phyloP scores from a whole-genome alignment of 129 eudicot genomes.

The Ambrosia artemisiifolia region DNA sequence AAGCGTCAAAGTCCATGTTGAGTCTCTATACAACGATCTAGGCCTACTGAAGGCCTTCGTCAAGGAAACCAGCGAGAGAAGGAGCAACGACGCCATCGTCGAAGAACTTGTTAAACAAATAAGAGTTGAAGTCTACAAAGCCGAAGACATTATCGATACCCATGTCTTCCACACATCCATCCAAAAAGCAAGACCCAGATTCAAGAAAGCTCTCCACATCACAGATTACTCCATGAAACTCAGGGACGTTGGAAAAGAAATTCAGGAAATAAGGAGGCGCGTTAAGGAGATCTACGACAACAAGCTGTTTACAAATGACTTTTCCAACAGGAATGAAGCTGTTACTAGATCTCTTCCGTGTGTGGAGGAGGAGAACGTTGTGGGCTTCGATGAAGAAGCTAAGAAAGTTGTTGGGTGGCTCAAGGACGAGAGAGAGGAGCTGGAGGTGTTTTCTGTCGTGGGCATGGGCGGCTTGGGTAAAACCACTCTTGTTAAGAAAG shows the following conservation, averaged over 20 bases:
- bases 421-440: conserved; percentile 1
- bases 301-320: conserved; percentile 40
- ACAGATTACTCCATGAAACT: conserved; percentile 28
- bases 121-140: conserved; percentile 43
- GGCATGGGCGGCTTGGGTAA: conserved; percentile 5
- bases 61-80: conserved; percentile 49
- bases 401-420: neutral
- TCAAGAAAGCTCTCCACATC: conserved; percentile 18
- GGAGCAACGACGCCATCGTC: conserved; percentile 40
- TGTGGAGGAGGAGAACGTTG: conserved; percentile 10
- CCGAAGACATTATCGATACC: conserved; percentile 51
- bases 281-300: conserved; percentile 48
- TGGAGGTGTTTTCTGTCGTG: conserved; percentile 19
- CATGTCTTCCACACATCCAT: conserved; percentile 34
- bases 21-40: conserved; percentile 42
- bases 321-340: conserved; percentile 25
- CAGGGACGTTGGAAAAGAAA: conserved; percentile 32
- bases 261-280: conserved; percentile 27
- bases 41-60: conserved; percentile 46
- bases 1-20: conserved; percentile 48
- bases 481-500: conserved; percentile 32
- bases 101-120: conserved; percentile 44
- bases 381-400: conserved; percentile 19
- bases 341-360: neutral
- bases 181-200: conserved; percentile 26